Evolutionary conservation across 1,139 yeast genomes (phyloP).

Genomic region (Pichia inconspicua): DNA sequence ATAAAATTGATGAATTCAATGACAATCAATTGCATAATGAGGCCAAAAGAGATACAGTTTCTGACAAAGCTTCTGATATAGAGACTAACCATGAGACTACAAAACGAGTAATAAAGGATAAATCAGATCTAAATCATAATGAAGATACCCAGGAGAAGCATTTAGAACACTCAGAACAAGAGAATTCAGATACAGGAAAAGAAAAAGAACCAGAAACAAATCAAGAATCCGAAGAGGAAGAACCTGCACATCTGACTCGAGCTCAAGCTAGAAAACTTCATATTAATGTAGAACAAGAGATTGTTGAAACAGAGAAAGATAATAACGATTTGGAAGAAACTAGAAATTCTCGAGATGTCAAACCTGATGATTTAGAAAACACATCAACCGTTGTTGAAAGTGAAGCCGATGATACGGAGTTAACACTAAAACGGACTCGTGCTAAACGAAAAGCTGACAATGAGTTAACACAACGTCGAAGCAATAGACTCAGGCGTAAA

Average conservation of each 20-base stretch:
- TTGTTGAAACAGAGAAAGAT: conserved; percentile 8
- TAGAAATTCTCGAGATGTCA: background rate
- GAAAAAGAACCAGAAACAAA: conserved; percentile 3
- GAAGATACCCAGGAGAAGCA: conserved; percentile 2
- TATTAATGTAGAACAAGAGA: conserved; percentile 9
- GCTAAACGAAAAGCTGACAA: conserved; percentile 2
- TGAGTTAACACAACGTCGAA: conserved; percentile 12
- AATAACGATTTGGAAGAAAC: conserved; percentile 4
- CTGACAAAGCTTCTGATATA: too few relatives aligned
- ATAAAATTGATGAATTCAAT: too few relatives aligned
- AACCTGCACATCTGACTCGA: conserved; percentile 14
- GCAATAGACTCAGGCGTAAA: conserved; percentile 10
- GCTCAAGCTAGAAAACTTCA: conserved; percentile 12
- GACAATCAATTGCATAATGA: too few relatives aligned
- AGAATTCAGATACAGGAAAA: conserved; percentile 1
- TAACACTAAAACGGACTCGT: conserved; percentile 3
- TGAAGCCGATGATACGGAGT: conserved; percentile 4
- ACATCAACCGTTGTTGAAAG: background rate
- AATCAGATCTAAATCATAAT: too few relatives aligned
- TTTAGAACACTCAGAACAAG: background rate
- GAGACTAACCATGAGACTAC: too few relatives aligned
- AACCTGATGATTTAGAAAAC: conserved; percentile 1
- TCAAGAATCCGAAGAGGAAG: conserved; percentile 8
- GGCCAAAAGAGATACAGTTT: too few relatives aligned
- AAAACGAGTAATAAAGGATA: too few relatives aligned